Evolutionary conservation across 1,284 basidiomycete genomes (phyloP), one percentile per base, ranked within the genome.

Genomic region (Filobasidium uniguttulatum): DNA sequence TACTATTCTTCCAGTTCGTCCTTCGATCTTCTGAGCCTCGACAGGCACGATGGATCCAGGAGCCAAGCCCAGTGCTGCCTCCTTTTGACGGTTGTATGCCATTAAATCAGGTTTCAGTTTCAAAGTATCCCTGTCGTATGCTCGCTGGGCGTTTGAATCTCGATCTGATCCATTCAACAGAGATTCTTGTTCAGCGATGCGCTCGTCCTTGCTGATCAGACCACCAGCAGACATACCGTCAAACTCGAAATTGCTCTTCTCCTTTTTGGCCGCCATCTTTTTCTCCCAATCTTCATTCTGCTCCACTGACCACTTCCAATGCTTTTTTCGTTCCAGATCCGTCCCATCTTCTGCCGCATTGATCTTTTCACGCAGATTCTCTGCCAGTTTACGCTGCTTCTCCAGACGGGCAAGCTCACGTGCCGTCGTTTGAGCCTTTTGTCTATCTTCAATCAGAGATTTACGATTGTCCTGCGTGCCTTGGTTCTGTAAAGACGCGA

Each of bases 201-300:
- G n/a, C n/a, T n/a, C n/a, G n/a, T n/a, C n/a, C n/a, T n/a, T n/a
- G n/a, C n/a, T n/a, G n/a, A n/a, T n/a, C n/a, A n/a, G n/a, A n/a
- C 14, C 8, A 55, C 20, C 6, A 6, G 15, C 35, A 2, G 22
- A 67, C 77, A 59, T 56, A 80, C 82, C 82, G 59, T 85, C 80
- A 59, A 85, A 86, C 61, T 84, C 81, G 57, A 80, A 83, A 65
- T 89, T 84, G 17, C 79, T 82, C 60, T 81, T 75, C 64, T 83
- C 74, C 52, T 76, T 75, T 66, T 85, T 87, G 17, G 55, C 56
- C 38, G 55, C 56, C 43, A 58, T 45, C 58, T 89, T 89, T 72
- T 83, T 83, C 72, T 91, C 87, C 93, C 91, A 91, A 55, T 78
- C 72, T 59, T 96, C 88, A 60, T 89, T 91, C 69, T 94, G 88